Base-by-base conservation (phyloP, 352 stramenopile species). In the Phytophthora ramorum region DNA sequence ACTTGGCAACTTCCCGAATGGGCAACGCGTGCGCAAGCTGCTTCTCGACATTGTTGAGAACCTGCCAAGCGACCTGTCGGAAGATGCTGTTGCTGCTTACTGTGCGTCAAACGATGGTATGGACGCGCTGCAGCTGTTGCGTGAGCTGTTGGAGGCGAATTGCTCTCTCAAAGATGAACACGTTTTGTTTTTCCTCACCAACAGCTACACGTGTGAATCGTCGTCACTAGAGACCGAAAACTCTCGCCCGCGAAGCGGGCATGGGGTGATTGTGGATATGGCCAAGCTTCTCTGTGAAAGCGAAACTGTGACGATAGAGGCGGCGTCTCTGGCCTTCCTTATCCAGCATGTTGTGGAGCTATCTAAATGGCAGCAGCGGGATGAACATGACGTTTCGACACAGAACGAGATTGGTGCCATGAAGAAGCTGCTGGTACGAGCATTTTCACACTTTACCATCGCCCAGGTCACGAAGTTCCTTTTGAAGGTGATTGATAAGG, bases 171-270 rank as follows among this genome's bases (percentile, higher is more conserved):
- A 69, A 4, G 81, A 92, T 50, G 71, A 89, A 2, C 78, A 91
- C 13, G 50, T 87, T 3, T 66, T 90, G 54, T 76, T 88, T 48
- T 90, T 92, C 58, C 72, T 92, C 7, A 71, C 83, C 4, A 89
- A 79, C 45, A 74, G 71, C 49, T 78, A 73, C 34, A 69, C 64
- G 24, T 76, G 47, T 35, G 43, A 64, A 13, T 48, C 50, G 20
- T 68, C 69, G 4, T 49, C 37, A 8, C 8, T 38, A 10, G 66
- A 63, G 47, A 55, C 43, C 2, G 53, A 73, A 40, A 59, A 50
- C 7, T 67, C 61, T 64, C 71, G 71, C 9, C 66, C 71, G 37
- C 51, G 57, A 14, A 78, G 71, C 48, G 58, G 38, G 2, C 51
- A 67, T 66, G 51, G 57, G 16, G 45, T 66, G 40, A 64, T 79